Evolutionary conservation across 208 protist genomes (phyloP), one percentile per base, ranked within the genome.

Genomic region (Leishmania tarentolae): DNA sequence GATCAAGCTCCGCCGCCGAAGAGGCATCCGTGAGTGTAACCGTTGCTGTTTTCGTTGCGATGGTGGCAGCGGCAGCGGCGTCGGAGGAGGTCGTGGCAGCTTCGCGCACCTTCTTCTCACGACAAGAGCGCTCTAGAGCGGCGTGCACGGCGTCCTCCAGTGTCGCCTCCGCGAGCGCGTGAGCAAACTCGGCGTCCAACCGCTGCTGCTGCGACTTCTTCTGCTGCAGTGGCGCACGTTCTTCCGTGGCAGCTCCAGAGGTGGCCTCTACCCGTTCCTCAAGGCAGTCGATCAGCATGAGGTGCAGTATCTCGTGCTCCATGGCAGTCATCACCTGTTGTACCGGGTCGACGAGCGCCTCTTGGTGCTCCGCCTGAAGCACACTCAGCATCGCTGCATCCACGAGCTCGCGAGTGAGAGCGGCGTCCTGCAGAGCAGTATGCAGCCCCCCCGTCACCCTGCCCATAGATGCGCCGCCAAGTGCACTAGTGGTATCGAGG

Each of bases 241-340:
- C 46, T 3, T 63, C 53, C 53, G 35, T 28, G 21, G 69, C 69
- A 28, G 8, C 9, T 13, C 69, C 69, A 8, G 69, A 73, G 19
- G 69, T 24, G 24, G 11, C 21, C 24, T 31, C 69, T 52, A 7
- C 72, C 63, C 9, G 63, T 35, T 7, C 72, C n/a, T 56, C 56
- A 7, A 81, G 82, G 1, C 61, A 56, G 11, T 31, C 61, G 5
- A 68, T 50, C 28, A 85, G 37, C 57, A 81, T 42, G 28, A 81
- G 76, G 4, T 71, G 82, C 70, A 85, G 63, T 46, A 85, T 61
- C 70, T 85, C 82, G 24, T 78, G 71, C 13, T 81, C 82, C 19
- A 85, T 75, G 28, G 77, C 76, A 11, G 69, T 42, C 42, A 85
- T 57, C 37, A 81, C 76, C 28, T 69, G 72, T 40, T 63, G 70